Evolutionary conservation across 768 basidiomycete species (phyloP).

Genomic region (Tricholoma furcatifolium): DNA sequence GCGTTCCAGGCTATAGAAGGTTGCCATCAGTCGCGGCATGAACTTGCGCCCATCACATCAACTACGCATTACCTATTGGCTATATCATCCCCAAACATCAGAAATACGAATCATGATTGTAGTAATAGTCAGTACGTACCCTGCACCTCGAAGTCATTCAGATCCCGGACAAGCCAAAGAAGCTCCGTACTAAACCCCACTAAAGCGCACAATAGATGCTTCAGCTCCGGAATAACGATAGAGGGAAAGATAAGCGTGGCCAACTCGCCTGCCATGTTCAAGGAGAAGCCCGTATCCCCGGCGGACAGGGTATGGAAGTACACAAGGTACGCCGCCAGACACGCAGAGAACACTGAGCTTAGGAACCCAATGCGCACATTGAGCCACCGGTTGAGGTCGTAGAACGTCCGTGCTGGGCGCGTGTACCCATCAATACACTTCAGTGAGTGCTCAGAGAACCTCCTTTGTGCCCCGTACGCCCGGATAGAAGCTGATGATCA

Average conservation of each 20-base stretch:
- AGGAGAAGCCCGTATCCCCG: constrained; percentile 44
- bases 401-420: constrained; percentile 31
- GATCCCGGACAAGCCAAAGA: constrained; percentile 40
- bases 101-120: constrained; percentile 19
- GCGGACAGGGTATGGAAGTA: constrained; percentile 41
- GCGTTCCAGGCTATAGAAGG: constrained; percentile 52
- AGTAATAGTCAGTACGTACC: constrained; percentile 8
- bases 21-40: neutral
- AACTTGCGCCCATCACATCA: neutral
- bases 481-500: constrained; percentile 46
- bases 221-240: constrained; percentile 17
- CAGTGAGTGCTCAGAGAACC: constrained; percentile 43
- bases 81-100: constrained; percentile 15
- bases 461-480: constrained; percentile 58
- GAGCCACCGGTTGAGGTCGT: constrained; percentile 35
- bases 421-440: constrained; percentile 53
- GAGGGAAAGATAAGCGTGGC: constrained; percentile 29
- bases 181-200: constrained; percentile 57
- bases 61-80: constrained; percentile 35
- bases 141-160: constrained; percentile 42
- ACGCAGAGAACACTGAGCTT: constrained; percentile 51
- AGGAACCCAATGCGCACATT: constrained; percentile 53
- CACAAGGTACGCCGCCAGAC: constrained; percentile 52
- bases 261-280: constrained; percentile 46
- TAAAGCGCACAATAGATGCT: constrained; percentile 1